Evolutionary conservation across 2,329 filamentous ascomycete genomes (phyloP).

Genomic region (Pseudodiploospora longispora): DNA sequence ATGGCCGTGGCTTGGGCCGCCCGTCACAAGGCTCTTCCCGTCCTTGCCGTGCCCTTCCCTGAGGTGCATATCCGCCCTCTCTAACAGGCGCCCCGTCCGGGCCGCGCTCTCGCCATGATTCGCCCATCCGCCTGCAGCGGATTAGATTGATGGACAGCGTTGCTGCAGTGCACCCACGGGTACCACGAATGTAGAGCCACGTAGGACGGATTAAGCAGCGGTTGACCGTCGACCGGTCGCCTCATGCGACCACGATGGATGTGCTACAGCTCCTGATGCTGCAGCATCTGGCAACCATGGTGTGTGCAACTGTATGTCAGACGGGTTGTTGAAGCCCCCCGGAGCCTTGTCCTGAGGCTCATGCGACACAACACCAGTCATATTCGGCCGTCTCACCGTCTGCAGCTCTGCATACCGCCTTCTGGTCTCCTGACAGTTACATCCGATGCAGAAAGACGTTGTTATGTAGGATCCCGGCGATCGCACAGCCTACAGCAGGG

Average conservation of each 20-base stretch:
- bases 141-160: neutral
- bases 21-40: constrained; percentile 28
- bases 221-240: neutral
- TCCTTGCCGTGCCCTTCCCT: constrained; percentile 18
- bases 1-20: constrained; percentile 9
- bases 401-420: neutral
- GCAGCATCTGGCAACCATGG: constrained; percentile 5
- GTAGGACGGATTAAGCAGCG: constrained; percentile 3
- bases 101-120: constrained; percentile 4
- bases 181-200: constrained; percentile 6
- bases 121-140: constrained; percentile 1
- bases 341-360: neutral
- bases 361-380: neutral
- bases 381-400: neutral
- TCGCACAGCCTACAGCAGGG: neutral
- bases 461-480: too few relatives aligned
- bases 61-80: constrained; percentile 8
- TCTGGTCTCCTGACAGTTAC: constrained; percentile 1
- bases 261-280: constrained; percentile 5
- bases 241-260: neutral
- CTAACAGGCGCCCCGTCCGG: constrained; percentile 2
- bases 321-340: too few relatives aligned
- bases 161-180: constrained; percentile 3
- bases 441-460: neutral
- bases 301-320: constrained; percentile 5